A percentile compares a stretch with the other conserved stretches of the same genome.
These are phyloP conservation scores for Diaporthe caulivora DNA, from an alignment of 2,329 filamentous ascomycete genomes.

Conservation along the genomic window DNA sequence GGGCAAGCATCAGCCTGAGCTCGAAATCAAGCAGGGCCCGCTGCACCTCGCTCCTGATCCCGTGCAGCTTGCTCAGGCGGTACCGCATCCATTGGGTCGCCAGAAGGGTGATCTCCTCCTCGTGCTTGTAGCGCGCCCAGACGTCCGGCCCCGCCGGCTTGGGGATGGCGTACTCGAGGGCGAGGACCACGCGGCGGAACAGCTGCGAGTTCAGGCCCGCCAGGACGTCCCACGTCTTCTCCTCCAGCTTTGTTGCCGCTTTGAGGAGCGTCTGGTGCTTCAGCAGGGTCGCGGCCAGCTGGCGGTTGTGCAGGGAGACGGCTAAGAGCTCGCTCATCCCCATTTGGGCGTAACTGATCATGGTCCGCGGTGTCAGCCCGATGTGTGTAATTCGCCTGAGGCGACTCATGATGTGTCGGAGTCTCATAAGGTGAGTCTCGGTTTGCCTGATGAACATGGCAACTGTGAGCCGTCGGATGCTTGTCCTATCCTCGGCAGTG, in stretches of 20 bases:
- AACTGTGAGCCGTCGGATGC: slow-evolving; percentile 29
- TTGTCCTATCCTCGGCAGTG: slow-evolving; percentile 2
- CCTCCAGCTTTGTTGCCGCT: slow-evolving; percentile 21
- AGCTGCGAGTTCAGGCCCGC: background rate
- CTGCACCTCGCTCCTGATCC: slow-evolving; percentile 12
- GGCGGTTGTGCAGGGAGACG: background rate
- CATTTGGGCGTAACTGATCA: background rate
- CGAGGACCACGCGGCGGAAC: background rate
- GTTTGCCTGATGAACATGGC: slow-evolving; percentile 38
- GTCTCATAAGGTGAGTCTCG: slow-evolving; percentile 30
- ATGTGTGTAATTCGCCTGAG: background rate
- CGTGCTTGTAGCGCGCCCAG: slow-evolving; percentile 17
- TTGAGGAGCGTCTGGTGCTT: slow-evolving; percentile 38
- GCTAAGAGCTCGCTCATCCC: slow-evolving; percentile 4
- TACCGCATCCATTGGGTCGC: slow-evolving; percentile 35
- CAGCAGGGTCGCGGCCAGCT: slow-evolving; percentile 26
- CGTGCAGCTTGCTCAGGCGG: slow-evolving; percentile 34
- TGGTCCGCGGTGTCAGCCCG: background rate
- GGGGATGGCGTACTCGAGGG: slow-evolving; percentile 20
- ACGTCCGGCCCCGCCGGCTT: background rate
- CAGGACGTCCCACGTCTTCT: slow-evolving; percentile 30
- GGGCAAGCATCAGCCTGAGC: slow-evolving; percentile 15
- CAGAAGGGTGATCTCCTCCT: background rate
- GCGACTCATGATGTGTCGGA: slow-evolving; percentile 12
- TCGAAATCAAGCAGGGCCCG: slow-evolving; percentile 19